Conservation (phyloP, 768 basidiomycete genomes). For the Calocera viscosa region DNA sequence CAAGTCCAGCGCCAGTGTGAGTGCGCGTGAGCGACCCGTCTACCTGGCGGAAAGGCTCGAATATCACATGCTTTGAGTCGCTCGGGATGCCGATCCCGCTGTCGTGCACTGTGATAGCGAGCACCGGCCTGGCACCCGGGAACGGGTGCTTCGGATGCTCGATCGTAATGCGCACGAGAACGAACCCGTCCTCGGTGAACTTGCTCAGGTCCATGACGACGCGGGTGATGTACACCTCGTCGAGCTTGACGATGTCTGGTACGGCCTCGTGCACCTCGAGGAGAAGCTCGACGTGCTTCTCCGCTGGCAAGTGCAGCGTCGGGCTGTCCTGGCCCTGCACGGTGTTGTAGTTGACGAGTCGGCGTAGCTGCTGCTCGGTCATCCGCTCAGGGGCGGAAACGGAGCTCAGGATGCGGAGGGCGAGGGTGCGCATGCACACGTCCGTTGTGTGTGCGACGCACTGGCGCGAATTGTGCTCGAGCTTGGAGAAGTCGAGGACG, state of each 20-base stretch:
- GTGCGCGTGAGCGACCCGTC: background rate
- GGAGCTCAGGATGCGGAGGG: background rate
- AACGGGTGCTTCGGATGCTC: background rate
- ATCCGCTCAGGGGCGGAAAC: background rate
- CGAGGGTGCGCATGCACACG: background rate
- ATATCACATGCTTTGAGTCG: background rate
- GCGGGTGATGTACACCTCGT: background rate
- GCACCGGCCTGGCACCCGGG: background rate
- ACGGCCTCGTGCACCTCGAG: constrained; percentile 2
- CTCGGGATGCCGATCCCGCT: background rate
- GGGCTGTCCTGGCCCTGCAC: background rate
- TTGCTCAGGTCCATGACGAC: background rate
- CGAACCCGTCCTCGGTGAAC: constrained; percentile 4
- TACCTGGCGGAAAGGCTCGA: constrained; percentile 6
- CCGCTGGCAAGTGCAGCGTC: background rate
- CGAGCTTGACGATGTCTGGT: background rate
- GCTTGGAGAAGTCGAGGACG: constrained; percentile 6
- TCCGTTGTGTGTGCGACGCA: background rate
- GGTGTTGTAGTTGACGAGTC: background rate
- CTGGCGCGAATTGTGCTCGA: background rate
- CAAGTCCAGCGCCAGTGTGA: background rate
- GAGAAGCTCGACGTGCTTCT: constrained; percentile 4
- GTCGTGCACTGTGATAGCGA: background rate
- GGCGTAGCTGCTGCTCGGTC: background rate
- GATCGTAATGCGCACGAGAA: background rate